These are phyloP conservation scores for Microstroma glucosiphilum DNA, from an alignment of 1,284 basidiomycete species.

Conservation along the genomic window DNA sequence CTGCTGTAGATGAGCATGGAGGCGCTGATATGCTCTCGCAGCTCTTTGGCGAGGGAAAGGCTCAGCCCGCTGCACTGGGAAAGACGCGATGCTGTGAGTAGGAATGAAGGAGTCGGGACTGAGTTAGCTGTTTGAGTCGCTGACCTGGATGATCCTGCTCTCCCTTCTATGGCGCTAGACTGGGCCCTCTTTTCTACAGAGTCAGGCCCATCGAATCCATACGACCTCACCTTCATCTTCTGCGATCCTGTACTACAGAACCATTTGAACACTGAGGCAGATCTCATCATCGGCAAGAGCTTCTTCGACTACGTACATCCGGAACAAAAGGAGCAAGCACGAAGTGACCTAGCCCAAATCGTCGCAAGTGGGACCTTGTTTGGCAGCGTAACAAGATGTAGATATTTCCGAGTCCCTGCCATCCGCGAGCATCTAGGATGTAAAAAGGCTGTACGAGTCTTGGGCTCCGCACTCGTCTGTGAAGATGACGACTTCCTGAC, in stretches of 20 bases:
- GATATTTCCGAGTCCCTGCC: slow-evolving; percentile 54
- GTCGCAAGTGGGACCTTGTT: slow-evolving; percentile 74
- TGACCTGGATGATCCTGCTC: no score
- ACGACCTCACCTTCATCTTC: slow-evolving; percentile 73
- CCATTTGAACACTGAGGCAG: slow-evolving; percentile 70
- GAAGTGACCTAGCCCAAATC: slow-evolving; percentile 66
- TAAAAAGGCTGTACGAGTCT: slow-evolving; percentile 48
- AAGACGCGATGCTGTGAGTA: slow-evolving; percentile 2
- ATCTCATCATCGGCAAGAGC: slow-evolving; percentile 65
- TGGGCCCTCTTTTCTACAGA: slow-evolving; percentile 31
- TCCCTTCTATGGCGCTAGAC: slow-evolving; percentile 4
- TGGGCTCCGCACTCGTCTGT: slow-evolving; percentile 64
- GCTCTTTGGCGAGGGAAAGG: neutral
- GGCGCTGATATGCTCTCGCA: neutral
- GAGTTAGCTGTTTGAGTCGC: no score
- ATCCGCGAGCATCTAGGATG: slow-evolving; percentile 54
- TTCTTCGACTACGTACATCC: slow-evolving; percentile 84
- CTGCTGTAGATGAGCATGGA: slow-evolving; percentile 1
- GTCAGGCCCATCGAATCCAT: slow-evolving; percentile 10
- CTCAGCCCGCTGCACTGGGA: neutral
- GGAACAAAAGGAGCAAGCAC: slow-evolving; percentile 61
- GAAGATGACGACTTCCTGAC: slow-evolving; percentile 76
- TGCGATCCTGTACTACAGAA: slow-evolving; percentile 74
- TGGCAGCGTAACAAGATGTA: slow-evolving; percentile 72
- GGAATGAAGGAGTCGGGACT: no score